Evolutionary conservation across 192 early-diverging fungal genomes (phyloP).

Genomic region (Paraglomus occultum): DNA sequence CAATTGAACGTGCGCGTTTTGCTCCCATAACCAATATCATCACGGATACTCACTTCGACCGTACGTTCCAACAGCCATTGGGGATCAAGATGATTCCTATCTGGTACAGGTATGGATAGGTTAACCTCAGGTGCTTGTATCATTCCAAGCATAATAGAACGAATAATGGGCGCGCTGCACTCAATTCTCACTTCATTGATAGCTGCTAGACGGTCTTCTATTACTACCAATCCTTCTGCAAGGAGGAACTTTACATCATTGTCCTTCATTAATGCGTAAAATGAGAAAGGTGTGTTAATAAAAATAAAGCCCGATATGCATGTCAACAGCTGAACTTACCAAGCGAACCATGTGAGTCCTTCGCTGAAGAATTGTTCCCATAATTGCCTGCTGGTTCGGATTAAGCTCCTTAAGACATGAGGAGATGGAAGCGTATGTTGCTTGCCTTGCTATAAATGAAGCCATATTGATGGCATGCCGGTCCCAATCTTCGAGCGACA

Average conservation of each 20-base stretch:
- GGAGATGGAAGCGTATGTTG: no score
- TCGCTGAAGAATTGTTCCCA: no score
- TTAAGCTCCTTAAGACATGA: no score
- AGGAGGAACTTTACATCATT: constrained; percentile 9
- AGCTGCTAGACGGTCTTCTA: background rate
- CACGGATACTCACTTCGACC: background rate
- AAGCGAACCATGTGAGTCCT: no score
- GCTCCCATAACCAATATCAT: no score
- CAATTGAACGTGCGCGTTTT: no score
- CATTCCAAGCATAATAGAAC: background rate
- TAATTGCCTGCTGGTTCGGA: no score
- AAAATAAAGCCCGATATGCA: no score
- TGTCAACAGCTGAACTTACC: no score
- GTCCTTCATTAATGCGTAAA: background rate
- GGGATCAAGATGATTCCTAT: background rate
- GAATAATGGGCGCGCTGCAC: background rate
- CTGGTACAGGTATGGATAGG: background rate
- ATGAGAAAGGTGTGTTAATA: constrained; percentile 6
- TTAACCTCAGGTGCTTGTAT: background rate
- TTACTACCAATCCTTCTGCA: background rate
- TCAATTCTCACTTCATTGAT: background rate
- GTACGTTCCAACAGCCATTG: background rate
- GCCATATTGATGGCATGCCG: no score
- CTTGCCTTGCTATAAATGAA: no score
- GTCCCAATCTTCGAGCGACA: no score